These are phyloP conservation scores for Daldinia loculata DNA, from an alignment of 495 filamentous ascomycete genomes.

Conservation along the genomic window DNA sequence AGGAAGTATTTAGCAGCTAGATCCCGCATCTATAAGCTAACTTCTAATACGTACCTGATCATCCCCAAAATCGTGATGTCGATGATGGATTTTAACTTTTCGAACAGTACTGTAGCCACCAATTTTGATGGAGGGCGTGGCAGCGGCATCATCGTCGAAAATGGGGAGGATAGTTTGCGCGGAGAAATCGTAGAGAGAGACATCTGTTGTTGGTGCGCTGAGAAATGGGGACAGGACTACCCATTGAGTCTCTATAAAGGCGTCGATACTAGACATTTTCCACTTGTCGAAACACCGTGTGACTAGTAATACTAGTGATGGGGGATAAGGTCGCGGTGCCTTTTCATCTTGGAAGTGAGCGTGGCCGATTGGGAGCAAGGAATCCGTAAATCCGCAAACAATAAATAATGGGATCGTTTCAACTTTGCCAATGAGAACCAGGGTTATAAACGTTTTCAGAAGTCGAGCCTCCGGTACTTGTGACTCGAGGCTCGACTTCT, in stretches of 20 bases:
- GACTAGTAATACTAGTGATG: background rate
- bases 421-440: slow-evolving; percentile 23
- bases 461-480: background rate
- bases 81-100: slow-evolving; percentile 24
- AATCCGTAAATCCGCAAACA: slow-evolving; percentile 16
- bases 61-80: slow-evolving; percentile 15
- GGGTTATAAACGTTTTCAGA: slow-evolving; percentile 14
- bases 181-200: slow-evolving; percentile 19
- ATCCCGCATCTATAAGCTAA: background rate
- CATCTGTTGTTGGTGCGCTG: background rate
- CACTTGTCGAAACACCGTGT: slow-evolving; percentile 18
- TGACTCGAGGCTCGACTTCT: background rate
- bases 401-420: slow-evolving; percentile 20
- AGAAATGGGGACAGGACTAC: slow-evolving; percentile 24
- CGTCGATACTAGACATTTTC: slow-evolving; percentile 11
- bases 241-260: slow-evolving; percentile 25
- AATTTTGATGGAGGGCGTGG: background rate
- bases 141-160: background rate
- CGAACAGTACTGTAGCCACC: slow-evolving; percentile 12
- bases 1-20: background rate
- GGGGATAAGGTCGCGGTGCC: background rate
- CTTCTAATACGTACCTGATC: slow-evolving; percentile 10
- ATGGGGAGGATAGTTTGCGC: slow-evolving; percentile 10
- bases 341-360: background rate
- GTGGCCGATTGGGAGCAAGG: slow-evolving; percentile 23